Evolutionary conservation across 768 basidiomycete species (phyloP).

Genomic region (Russula sp.): DNA sequence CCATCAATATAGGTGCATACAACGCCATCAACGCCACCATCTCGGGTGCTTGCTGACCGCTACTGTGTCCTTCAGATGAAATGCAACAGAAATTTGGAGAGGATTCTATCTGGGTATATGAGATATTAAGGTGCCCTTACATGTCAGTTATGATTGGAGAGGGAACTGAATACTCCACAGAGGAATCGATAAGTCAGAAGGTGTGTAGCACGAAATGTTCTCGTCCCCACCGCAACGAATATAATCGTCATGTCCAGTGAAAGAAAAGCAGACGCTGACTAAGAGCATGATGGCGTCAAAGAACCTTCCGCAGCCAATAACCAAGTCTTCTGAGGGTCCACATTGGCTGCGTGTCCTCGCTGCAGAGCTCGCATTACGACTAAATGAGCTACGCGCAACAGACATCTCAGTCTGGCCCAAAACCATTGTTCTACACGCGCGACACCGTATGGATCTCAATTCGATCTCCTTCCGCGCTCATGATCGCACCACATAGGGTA

Average conservation of each 20-base stretch:
- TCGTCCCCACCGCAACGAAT: background rate
- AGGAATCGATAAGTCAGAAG: conserved; percentile 87
- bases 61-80: conserved; percentile 15
- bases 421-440: conserved; percentile 74
- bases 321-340: conserved; percentile 66
- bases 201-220: conserved; percentile 39
- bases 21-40: conserved; percentile 12
- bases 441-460: conserved; percentile 52
- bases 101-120: conserved; percentile 86
- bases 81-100: conserved; percentile 74
- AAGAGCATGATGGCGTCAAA: conserved; percentile 98
- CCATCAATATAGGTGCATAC: conserved; percentile 52
- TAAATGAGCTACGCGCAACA: conserved; percentile 74
- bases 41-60: background rate
- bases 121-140: conserved; percentile 71
- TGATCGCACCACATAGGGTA: conserved; percentile 8
- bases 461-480: background rate
- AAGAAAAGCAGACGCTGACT: conserved; percentile 71
- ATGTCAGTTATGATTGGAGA: background rate
- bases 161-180: conserved; percentile 38
- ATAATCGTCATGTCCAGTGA: conserved; percentile 52
- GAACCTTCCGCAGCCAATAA: conserved; percentile 80
- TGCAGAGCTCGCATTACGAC: conserved; percentile 81
- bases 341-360: conserved; percentile 93
- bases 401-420: conserved; percentile 88